Evolutionary conservation across 2,329 filamentous ascomycete genomes (phyloP), one percentile per base, ranked within the genome.

Genomic region (Penicillium digitatum): DNA sequence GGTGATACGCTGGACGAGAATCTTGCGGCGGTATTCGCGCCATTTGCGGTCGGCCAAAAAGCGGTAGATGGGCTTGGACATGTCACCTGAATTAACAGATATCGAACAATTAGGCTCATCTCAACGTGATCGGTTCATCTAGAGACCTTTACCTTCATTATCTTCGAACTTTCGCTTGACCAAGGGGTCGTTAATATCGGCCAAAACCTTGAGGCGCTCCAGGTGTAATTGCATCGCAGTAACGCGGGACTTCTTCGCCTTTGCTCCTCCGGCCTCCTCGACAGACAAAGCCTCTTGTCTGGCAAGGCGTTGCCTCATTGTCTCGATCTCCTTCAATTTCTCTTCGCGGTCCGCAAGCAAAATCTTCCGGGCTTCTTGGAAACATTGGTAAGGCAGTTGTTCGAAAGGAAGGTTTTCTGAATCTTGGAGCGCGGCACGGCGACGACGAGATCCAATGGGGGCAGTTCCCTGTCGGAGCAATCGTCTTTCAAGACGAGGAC

Each of bases 131-230:
- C 6, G 22, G 45, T 9, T n/a, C 11, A 12, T 1, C 5, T 0
- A 14, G n/a, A 27, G 29, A 26, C 39, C 10, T 48, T 65, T 78
- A 96, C 93, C 91, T 66, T 87, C 75, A 24, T 92, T 91, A 74
- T 97, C 92, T 72, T 99, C 94, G 64, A 95, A 97, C 62, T 84
- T 87, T 76, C 90, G 89, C 83, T 96, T 96, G 58, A 97, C 90
- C 35, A 90, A 66, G 0, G 94, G 94, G 69, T 97, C 94, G 72
- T 97, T 97, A 74, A 95, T 91, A 69, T 99, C 94, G 24, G 91
- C 92, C 59, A 88, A 76, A 37, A 99, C 87, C 82, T 96, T 95
- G 70, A 96, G 78, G 52, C 86, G 74, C 70, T 95, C 87, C 52
- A 96, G 70, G 65, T 90, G 78, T 62, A 82, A 78, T 67, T 83